Conservation (phyloP, 352 stramenopile species). For the Phytophthora boehmeriae region DNA sequence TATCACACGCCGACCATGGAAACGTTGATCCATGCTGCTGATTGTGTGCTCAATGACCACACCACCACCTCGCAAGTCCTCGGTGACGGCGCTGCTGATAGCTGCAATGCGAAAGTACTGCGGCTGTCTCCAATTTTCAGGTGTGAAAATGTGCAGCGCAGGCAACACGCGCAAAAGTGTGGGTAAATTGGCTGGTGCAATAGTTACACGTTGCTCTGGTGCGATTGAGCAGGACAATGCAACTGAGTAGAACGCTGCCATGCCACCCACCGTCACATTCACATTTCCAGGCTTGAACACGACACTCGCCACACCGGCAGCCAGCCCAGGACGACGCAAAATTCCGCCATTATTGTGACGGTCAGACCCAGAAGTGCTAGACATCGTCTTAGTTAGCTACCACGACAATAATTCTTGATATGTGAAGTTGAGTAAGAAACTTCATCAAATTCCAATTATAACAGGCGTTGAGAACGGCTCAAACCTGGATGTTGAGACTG, state of each 20-base stretch:
- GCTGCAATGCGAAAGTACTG: constrained; percentile 61
- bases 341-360: constrained; percentile 11
- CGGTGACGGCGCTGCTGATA: constrained; percentile 28
- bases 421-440: not conserved
- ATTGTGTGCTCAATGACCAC: constrained; percentile 53
- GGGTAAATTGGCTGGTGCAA: constrained; percentile 51
- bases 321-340: constrained; percentile 21
- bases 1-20: constrained; percentile 45
- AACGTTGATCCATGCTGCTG: constrained; percentile 53
- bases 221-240: constrained; percentile 39
- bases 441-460: constrained; percentile 26
- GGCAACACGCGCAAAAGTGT: constrained; percentile 58
- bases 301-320: constrained; percentile 38
- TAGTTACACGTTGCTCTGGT: constrained; percentile 50
- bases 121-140: constrained; percentile 50
- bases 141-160: constrained; percentile 50
- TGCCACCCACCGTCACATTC: constrained; percentile 46
- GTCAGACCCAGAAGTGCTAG: not conserved
- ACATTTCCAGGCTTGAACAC: constrained; percentile 43
- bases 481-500: no score
- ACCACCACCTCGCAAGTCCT: constrained; percentile 29
- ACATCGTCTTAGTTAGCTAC: constrained; percentile 5
- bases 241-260: constrained; percentile 62
- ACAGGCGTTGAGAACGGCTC: constrained; percentile 3
- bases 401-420: not conserved